Percentiles rank a stretch among this genome's conserved stretches.
Evolutionary conservation across 352 stramenopile genomes (phyloP).

Genomic region (Phytophthora tentaculata): DNA sequence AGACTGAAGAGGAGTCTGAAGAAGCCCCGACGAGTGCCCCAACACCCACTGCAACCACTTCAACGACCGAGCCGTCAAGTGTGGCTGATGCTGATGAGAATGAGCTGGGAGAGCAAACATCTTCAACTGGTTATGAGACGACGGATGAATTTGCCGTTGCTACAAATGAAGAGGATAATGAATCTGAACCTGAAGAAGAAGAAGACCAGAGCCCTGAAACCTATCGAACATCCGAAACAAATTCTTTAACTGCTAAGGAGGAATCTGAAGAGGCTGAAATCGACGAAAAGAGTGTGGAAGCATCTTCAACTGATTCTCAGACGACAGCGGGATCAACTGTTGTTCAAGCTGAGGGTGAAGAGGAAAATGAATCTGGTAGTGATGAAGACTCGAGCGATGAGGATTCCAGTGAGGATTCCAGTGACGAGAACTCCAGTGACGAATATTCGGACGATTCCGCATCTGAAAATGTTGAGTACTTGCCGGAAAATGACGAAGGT

Average conservation of each 20-base stretch:
- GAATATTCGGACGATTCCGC: slow-evolving; percentile 10
- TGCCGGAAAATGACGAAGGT: slow-evolving; percentile 3
- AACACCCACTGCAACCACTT: background rate
- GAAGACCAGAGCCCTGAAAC: too few relatives aligned
- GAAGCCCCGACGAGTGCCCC: slow-evolving; percentile 2
- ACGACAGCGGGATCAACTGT: background rate
- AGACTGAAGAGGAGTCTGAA: slow-evolving; percentile 13
- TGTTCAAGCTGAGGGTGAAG: background rate
- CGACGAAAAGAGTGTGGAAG: too few relatives aligned
- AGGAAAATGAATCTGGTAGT: slow-evolving; percentile 14
- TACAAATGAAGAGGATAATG: slow-evolving; percentile 8
- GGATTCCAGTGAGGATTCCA: background rate
- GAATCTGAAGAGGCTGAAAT: too few relatives aligned
- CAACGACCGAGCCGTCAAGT: background rate
- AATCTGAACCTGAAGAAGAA: slow-evolving; percentile 14
- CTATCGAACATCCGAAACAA: too few relatives aligned
- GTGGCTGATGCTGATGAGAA: background rate
- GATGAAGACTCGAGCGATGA: slow-evolving; percentile 16
- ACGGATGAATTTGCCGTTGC: too few relatives aligned
- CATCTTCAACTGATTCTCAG: background rate
- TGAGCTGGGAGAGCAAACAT: background rate
- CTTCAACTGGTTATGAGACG: background rate
- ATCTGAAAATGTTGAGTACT: slow-evolving; percentile 6
- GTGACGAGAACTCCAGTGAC: slow-evolving; percentile 2
- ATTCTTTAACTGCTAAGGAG: too few relatives aligned